Evolutionary conservation across 2,329 filamentous ascomycete species (phyloP), one percentile per base, ranked within the genome.

Genomic region (Cadophora sp.): DNA sequence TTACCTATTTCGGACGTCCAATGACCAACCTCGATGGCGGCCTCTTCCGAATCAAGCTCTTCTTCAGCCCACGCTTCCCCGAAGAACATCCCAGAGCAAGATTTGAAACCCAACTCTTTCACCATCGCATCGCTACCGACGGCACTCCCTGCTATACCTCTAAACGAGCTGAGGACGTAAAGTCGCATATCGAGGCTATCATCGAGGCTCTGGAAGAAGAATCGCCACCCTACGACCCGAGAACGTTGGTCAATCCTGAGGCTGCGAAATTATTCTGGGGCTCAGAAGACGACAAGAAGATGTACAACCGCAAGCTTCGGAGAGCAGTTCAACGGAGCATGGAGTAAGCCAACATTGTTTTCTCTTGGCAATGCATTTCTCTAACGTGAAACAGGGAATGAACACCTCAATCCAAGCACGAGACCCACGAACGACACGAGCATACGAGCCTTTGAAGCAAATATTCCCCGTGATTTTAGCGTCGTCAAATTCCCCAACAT

Each of bases 1-100:
- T 98, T 67, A 96, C 93, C 1, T 94, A 97, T 77, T 96, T 97
- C 76, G 96, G 96, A 30, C 87, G 90, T 64, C 93, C 94, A 0
- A 96, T 96, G 91, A 97, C 94, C 6, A 94, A 97, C 72, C 86
- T 98, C 1, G 95, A 98, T 73, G 95, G 94, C 18, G 94, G 95
- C 1, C 86, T 98, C 68, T 95, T 98, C 81, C 88, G 87, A 68
- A 90, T 97, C 78, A 90, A 85, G 73, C 83, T 98, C 64, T 84
- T 84, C 74, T 90, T 98, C 74, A 97, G 93, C 73, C 90, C 93
- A 6, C 87, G 88, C 6, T 98, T 97, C 75, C 96, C 96, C 0
- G 88, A 92, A 48, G 92, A 96, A 73, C 93, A 97, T 74, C 96
- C 95, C 27, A 89, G 95, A 41, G 91, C 94, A 64, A 89, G 85